Conservation (phyloP, 2,329 filamentous ascomycete genomes). For the Xylariaceae sp. region DNA sequence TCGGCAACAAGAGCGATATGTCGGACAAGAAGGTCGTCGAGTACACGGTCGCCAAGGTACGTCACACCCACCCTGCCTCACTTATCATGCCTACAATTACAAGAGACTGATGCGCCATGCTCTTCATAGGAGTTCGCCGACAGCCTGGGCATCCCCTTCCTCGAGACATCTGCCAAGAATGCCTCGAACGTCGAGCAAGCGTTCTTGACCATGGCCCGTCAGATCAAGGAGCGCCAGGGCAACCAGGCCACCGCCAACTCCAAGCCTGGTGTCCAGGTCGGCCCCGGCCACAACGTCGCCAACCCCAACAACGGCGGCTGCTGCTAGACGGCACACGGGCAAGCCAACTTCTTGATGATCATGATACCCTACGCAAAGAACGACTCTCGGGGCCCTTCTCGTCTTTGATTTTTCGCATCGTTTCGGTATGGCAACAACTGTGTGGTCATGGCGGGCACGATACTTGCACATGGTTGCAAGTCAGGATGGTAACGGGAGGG, state of each 20-base stretch:
- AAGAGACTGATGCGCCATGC: conserved; percentile 13
- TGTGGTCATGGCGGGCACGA: neutral
- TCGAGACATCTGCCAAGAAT: conserved; percentile 99
- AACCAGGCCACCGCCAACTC: conserved; percentile 94
- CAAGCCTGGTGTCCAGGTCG: conserved; percentile 96
- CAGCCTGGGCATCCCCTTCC: conserved; percentile 97
- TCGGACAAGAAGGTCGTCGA: conserved; percentile 99
- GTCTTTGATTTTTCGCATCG: conserved; percentile 3
- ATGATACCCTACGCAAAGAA: conserved; percentile 29
- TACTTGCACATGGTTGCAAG: conserved; percentile 25
- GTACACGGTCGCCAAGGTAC: conserved; percentile 98
- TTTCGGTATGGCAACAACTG: conserved; percentile 18
- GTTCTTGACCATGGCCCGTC: conserved; percentile 99
- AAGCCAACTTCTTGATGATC: conserved; percentile 7
- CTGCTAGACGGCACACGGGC: conserved; percentile 61
- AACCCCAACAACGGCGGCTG: conserved; percentile 81
- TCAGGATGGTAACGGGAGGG: conserved; percentile 25
- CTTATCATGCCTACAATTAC: neutral
- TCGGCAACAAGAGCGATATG: conserved; percentile 99
- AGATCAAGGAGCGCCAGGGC: conserved; percentile 99
- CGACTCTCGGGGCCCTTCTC: conserved; percentile 24
- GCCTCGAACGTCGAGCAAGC: conserved; percentile 99
- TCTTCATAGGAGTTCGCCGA: conserved; percentile 91
- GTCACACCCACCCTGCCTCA: neutral
- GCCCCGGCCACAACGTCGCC: conserved; percentile 90